Base-by-base conservation (phyloP, 306 rosid genomes). In the Parietaria judaica region DNA sequence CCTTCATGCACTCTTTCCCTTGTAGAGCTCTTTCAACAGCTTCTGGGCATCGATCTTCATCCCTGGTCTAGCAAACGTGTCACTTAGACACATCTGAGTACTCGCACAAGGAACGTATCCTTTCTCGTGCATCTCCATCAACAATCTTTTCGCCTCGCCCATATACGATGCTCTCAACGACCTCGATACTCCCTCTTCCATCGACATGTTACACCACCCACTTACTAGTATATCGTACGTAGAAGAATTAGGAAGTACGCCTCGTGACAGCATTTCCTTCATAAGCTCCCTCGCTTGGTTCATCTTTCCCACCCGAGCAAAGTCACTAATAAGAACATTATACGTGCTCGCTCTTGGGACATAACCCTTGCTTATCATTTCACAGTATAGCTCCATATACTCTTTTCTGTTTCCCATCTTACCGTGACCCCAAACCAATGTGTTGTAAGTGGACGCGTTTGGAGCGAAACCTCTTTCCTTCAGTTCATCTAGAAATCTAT, bases 281-380 rank as follows among this genome's bases (percentile, higher is more conserved):
- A 82, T 74, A 69, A 92, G 88, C 74, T 86, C 99, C 73, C 78
- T 77, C 55, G 99, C 99, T 74, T 88, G 88, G 60, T 68, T 74
- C 99, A 84, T 92, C 81, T 82, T 88, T 66, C 94, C 96, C 31
- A 65, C 81, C 74, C 82, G 79, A 31, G 94, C 89, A 62, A 66
- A 84, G 82, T 88, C 92, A 70, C 76, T 66, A 66, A 92, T 84
- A 54, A 92, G 99, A 71, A 81, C 88, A 66, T 92, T 88, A 68
- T 80, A 92, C 46, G 96, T 84, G 65, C 85, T 74, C 17, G 81
- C 66, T 45, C 71, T 80, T 73, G 99, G 99, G 76, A 82, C 75
- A 69, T 82, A 86, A 65, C 96, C 88, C 52, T 77, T 79, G 56
- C 73, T 77, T 79, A 92, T 72, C 96, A 92, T 88, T 71, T 88